These are phyloP conservation scores for Aurantiochytrium sp. DNA, from an alignment of 108 stramenopile genomes.

Conservation along the genomic window DNA sequence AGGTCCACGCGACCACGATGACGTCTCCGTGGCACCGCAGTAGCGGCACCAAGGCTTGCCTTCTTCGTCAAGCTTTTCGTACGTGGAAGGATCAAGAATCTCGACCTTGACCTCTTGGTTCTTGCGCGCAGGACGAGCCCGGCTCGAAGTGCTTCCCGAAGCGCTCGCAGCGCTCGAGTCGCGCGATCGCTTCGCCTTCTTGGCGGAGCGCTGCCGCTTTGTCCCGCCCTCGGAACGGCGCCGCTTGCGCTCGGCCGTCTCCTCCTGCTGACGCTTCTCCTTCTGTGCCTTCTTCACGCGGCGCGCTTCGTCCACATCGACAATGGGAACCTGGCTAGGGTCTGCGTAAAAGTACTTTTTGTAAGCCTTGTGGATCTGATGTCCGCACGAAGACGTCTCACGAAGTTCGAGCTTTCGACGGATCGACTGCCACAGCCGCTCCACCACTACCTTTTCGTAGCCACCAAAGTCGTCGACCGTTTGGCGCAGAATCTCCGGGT, in stretches of 20 bases:
- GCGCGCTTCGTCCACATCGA: background rate
- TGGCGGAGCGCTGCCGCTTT: background rate
- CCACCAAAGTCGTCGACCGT: background rate
- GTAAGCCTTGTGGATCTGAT: background rate
- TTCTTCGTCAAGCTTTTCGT: background rate
- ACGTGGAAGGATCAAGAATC: background rate
- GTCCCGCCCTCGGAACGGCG: background rate
- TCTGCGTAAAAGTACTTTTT: background rate
- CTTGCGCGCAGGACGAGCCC: background rate
- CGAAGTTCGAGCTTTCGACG: background rate
- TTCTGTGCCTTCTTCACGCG: background rate
- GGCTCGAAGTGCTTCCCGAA: background rate
- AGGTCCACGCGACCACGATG: background rate
- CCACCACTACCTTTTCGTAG: background rate
- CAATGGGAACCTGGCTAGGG: background rate
- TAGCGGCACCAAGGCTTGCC: slow-evolving; percentile 1
- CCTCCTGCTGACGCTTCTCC: background rate
- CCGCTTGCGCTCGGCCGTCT: background rate
- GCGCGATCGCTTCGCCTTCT: background rate
- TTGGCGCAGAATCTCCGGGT: background rate
- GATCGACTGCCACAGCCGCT: background rate
- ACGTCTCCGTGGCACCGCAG: background rate
- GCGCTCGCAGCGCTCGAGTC: background rate
- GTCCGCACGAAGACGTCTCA: background rate
- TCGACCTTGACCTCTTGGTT: background rate